Conservation (phyloP, 768 basidiomycete species). For the Lactarius indigo region DNA sequence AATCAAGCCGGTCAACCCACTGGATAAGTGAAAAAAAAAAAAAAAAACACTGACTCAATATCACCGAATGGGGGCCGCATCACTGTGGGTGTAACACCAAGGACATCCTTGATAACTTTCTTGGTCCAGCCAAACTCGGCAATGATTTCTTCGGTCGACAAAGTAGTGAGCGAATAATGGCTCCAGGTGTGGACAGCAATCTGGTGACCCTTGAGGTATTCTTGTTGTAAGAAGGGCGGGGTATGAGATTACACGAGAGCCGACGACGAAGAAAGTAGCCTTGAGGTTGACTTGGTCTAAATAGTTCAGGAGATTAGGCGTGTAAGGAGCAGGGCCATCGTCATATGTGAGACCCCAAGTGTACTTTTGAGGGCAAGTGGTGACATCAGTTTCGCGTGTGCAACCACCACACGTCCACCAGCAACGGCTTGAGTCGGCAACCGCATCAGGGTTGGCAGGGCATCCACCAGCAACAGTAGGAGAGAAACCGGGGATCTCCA, state of each 20-base stretch:
- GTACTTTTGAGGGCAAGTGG: constrained; percentile 63
- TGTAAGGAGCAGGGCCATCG: constrained; percentile 80
- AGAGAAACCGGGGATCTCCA: constrained; percentile 53
- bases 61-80: constrained; percentile 84
- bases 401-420: constrained; percentile 86
- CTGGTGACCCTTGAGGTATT: constrained; percentile 80
- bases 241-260: constrained; percentile 71
- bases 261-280: constrained; percentile 86
- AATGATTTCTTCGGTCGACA: constrained; percentile 76
- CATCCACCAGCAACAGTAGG: constrained; percentile 48
- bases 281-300: constrained; percentile 60
- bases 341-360: constrained; percentile 64
- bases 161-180: constrained; percentile 67
- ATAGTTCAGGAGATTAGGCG: constrained; percentile 68
- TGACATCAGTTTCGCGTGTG: constrained; percentile 62
- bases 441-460: constrained; percentile 50
- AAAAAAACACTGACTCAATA: constrained; percentile 54
- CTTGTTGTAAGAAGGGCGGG: constrained; percentile 64
- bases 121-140: constrained; percentile 87
- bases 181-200: constrained; percentile 72
- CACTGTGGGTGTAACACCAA: constrained; percentile 72
- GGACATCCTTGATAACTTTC: constrained; percentile 78
- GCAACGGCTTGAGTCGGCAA: constrained; percentile 50
- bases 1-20: constrained; percentile 3
- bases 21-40: background rate